Evolutionary conservation across 768 basidiomycete species (phyloP), one percentile per base, ranked within the genome.

Genomic region (Phlebiopsis flavidoalba): DNA sequence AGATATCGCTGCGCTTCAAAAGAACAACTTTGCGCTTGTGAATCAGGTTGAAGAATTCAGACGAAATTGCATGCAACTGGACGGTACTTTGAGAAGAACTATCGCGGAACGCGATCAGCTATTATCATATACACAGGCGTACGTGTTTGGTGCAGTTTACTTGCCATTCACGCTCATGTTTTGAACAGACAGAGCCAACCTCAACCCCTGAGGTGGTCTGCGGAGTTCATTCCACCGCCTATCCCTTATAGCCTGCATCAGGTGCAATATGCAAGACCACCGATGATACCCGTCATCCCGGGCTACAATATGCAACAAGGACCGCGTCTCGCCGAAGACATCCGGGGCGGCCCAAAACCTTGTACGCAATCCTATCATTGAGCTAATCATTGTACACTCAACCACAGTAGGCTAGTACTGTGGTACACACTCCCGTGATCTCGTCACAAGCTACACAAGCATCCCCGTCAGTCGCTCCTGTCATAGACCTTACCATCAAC

Each of bases 1-100:
- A 21, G 74, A 53, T 17, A 53, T 62, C 14, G 11, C 40, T 10
- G 3, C 40, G 8, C 40, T 43, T 12, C 40, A 43, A 17, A 43
- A 43, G 11, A 36, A 14, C 12, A 48, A 35, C 26, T 47, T 40
- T n/a, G 15, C 19, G 37, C 19, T 22, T 8, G 48, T 8, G 3
- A 43, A 43, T 12, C 40, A 45, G 19, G 48, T 21, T 22, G 47
- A 57, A 17, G 43, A 22, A 14, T 17, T 22, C 31, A 19, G 12
- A 5, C 45, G 31, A 17, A 46, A 57, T 7, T 35, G 11, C 26
- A 14, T 8, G 3, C 45, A 35, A 0, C 21, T 37, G 11, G 33
- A 24, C 46, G 46, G 48, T 22, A 10, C n/a, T 14, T 24, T 60
- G 36, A 15, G 26, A 24, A 33, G 46, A 10, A 17, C 46, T n/a